Evolutionary conservation across 1,284 basidiomycete species (phyloP), one percentile per base, ranked within the genome.

Genomic region (Ceratobasidium papillatum): DNA sequence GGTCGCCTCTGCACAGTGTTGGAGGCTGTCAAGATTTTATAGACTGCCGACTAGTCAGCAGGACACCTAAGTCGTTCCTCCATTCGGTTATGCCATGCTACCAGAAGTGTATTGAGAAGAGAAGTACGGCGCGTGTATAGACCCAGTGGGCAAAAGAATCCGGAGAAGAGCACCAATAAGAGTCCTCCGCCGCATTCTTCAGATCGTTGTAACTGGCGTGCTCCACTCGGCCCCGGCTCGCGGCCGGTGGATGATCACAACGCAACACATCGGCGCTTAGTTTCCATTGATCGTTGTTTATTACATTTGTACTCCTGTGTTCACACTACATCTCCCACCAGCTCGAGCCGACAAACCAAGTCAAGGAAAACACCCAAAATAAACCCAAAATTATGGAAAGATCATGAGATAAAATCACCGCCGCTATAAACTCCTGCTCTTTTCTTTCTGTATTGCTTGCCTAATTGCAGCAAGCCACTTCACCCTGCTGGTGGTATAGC

Each of bases 121-220:
- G 52, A 69, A 71, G 66, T 30, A 9, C 34, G 43, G 66, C 66
- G 54, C 54, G 41, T 56, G 22, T 71, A 56, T 61, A 58, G 8
- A 61, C 58, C 58, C 58, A 61, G 58, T 61, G 12, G 58, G 58
- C 22, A 11, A 41, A 36, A n/a, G 34, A 25, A 22, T 47, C 45
- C 45, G 45, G 19, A 47, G 45, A 47, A 47, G 45, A 47, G 19
- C 8, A 19, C 45, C 9, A 9, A 47, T n/a, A 4, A 17, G 45
- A 41, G 38, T 5, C 38, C 14, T 41, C 38, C 38, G 38, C 38
- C 38, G 38, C 38, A 7, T 14, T 41, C 5, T 41, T 41, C 38
- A 41, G 38, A 41, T 41, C 38, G 38, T 41, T 14, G 38, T 41
- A 41, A 14, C 38, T 41, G 7, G 38, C 14, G 7, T 41, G 7